phyloP scores from a whole-genome alignment of 2,329 filamentous ascomycete genomes.

The Knoxdaviesia capensis region DNA sequence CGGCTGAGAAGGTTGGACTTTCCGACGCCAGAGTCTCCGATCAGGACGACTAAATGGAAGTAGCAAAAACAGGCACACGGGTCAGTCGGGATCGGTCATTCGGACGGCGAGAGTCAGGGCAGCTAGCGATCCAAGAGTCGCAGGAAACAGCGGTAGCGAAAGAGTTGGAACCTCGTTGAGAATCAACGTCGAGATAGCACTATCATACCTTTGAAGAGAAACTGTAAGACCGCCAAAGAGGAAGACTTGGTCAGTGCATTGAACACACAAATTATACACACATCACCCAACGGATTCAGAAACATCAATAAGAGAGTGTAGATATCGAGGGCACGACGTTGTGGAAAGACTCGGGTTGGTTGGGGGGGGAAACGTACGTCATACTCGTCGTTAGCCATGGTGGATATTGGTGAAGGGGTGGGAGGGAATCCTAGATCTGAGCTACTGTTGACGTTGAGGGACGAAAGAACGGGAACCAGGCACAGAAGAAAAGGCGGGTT shows the following conservation, averaged over 20 bases:
- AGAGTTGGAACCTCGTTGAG: too few relatives aligned
- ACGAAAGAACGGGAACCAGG: too few relatives aligned
- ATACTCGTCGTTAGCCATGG: slow-evolving; percentile 99
- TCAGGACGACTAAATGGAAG: slow-evolving; percentile 59
- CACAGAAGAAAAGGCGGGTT: too few relatives aligned
- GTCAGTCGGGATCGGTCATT: too few relatives aligned
- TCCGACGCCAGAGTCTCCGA: slow-evolving; percentile 97
- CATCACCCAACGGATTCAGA: too few relatives aligned
- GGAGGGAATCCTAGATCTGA: too few relatives aligned
- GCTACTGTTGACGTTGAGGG: too few relatives aligned
- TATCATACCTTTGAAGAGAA: slow-evolving; percentile 86
- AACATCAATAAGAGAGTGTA: background rate
- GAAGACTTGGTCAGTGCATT: background rate
- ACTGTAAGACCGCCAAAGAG: slow-evolving; percentile 30
- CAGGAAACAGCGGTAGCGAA: too few relatives aligned
- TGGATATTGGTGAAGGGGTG: slow-evolving; percentile 12
- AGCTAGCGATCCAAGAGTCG: too few relatives aligned
- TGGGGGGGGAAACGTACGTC: slow-evolving; percentile 40
- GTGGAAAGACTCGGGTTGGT: slow-evolving; percentile 3
- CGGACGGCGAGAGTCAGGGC: too few relatives aligned
- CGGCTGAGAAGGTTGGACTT: slow-evolving; percentile 99
- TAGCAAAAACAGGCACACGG: too few relatives aligned
- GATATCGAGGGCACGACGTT: slow-evolving; percentile 5
- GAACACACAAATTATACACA: slow-evolving; percentile 1
- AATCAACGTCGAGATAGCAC: too few relatives aligned